Conservation (phyloP, 805 yeast genomes). For the Ogataea chonburiensis region DNA sequence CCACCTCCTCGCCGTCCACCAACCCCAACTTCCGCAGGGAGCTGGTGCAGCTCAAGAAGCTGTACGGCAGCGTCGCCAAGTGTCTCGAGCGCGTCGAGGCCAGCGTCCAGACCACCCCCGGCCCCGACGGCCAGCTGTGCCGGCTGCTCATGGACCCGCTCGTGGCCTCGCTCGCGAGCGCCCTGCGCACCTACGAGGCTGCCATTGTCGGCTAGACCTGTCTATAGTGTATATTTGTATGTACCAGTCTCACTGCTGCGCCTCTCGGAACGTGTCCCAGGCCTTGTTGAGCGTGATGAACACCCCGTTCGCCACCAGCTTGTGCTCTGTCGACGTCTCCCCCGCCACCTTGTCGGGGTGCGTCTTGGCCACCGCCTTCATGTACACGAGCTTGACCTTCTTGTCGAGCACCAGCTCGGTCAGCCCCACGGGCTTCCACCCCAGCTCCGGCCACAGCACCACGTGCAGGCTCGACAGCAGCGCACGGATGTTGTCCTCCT, state of each 20-base stretch:
- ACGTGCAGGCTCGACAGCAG: slow-evolving; percentile 66
- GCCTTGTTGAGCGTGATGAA: slow-evolving; percentile 82
- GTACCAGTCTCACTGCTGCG: slow-evolving; percentile 4
- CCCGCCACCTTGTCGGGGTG: slow-evolving; percentile 80
- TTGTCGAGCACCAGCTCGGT: slow-evolving; percentile 84
- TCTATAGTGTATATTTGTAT: background rate
- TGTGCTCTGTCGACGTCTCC: slow-evolving; percentile 61
- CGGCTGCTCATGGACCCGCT: slow-evolving; percentile 41
- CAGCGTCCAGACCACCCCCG: slow-evolving; percentile 19
- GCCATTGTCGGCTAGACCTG: slow-evolving; percentile 33
- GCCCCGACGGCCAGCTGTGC: slow-evolving; percentile 19
- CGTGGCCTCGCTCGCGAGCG: slow-evolving; percentile 43
- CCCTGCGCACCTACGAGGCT: slow-evolving; percentile 45
- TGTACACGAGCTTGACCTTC: slow-evolving; percentile 79
- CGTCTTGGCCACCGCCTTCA: slow-evolving; percentile 75
- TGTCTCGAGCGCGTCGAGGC: slow-evolving; percentile 45
- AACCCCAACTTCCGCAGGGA: slow-evolving; percentile 34
- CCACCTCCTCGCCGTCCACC: slow-evolving; percentile 29
- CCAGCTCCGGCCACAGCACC: slow-evolving; percentile 63
- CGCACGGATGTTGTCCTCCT: slow-evolving; percentile 78
- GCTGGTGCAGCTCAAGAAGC: slow-evolving; percentile 38
- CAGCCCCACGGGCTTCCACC: slow-evolving; percentile 65
- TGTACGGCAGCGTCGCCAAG: slow-evolving; percentile 49
- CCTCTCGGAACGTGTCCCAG: slow-evolving; percentile 77
- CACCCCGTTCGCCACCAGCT: slow-evolving; percentile 83